A percentile compares a stretch with the other conserved stretches of the same genome.
Evolutionary conservation across 257 asterid species (phyloP).

Genomic region (Nicotiana obtusifolia): DNA sequence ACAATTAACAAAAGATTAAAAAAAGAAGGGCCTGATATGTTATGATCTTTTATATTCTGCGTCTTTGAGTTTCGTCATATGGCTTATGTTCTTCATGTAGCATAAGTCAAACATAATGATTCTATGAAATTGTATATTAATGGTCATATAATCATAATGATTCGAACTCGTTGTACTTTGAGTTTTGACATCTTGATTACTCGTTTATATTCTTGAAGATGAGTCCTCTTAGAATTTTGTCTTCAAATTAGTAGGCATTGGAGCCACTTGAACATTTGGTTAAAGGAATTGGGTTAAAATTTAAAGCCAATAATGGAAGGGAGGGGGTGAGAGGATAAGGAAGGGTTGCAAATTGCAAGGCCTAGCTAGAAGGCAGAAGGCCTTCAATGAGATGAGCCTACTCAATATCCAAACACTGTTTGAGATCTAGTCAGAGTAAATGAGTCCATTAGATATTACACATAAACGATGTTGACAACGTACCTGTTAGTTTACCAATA

Average conservation of each 20-base stretch:
- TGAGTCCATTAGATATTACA: neutral
- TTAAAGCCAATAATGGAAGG: neutral
- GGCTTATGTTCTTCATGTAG: no score
- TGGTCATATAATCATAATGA: neutral
- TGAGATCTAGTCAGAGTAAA: neutral
- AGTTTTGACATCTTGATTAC: neutral
- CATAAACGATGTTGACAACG: constrained; percentile 6
- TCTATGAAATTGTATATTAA: neutral
- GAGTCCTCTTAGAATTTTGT: neutral
- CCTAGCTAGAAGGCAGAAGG: neutral
- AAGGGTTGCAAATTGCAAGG: neutral
- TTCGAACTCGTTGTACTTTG: neutral
- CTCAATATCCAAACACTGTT: constrained; percentile 6
- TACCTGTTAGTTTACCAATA: neutral
- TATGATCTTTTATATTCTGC: no score
- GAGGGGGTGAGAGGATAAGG: neutral
- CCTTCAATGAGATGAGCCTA: constrained; percentile 6
- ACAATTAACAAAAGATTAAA: no score
- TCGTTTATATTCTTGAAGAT: neutral
- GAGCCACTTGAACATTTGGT: neutral
- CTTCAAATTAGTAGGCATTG: no score
- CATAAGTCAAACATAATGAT: no score
- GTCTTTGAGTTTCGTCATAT: no score
- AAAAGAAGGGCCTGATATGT: no score
- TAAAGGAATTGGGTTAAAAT: neutral